Evolutionary conservation across 257 asterid genomes (phyloP), one percentile per base, ranked within the genome.

Genomic region (Scutellaria galericulata): DNA sequence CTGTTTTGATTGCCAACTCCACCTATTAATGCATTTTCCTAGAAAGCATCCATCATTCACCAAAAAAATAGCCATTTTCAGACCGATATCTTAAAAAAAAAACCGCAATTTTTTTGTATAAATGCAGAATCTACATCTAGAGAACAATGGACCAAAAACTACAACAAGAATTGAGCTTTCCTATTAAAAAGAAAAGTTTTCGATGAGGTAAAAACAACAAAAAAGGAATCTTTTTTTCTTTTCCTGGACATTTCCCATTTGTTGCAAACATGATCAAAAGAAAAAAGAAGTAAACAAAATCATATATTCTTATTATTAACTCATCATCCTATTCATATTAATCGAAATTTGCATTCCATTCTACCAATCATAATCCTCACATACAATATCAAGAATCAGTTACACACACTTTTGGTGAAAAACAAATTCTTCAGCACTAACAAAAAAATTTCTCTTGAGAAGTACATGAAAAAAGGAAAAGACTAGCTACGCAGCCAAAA

Each of bases 11-110:
- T 81, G 56, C 66, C 86, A 75, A 62, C 74, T 52, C 27, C 68
- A 41, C 62, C 76, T 2, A 41, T 24, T 64, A 15, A 69, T 39
- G 75, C 65, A 66, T 47, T 74, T 69, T 78, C 91, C 99, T 91
- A 86, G 15, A 72, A 82, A 71, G 58, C 62, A 72, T 39, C 39
- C 66, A 80, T 60, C 3, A 41, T 40, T 45, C n/a, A 54, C 8
- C 20, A 78, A 41, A 54, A 9, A 14, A 15, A 31, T 20, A 15
- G 9, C n/a, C 8, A 11, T 9, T 62, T 51, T 73, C 74, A 77
- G 53, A 22, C 52, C 60, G 41, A 59, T 4, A 53, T 7, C 45
- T 66, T 20, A 24, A 77, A 27, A 50, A 72, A 44, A 13, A 66
- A 18, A 39, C 44, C 9, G 24, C 56, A 60, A 60, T 20, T 60